Evolutionary conservation across 495 filamentous ascomycete genomes (phyloP), one percentile per base, ranked within the genome.

Genomic region (Cenococcum geophilum): DNA sequence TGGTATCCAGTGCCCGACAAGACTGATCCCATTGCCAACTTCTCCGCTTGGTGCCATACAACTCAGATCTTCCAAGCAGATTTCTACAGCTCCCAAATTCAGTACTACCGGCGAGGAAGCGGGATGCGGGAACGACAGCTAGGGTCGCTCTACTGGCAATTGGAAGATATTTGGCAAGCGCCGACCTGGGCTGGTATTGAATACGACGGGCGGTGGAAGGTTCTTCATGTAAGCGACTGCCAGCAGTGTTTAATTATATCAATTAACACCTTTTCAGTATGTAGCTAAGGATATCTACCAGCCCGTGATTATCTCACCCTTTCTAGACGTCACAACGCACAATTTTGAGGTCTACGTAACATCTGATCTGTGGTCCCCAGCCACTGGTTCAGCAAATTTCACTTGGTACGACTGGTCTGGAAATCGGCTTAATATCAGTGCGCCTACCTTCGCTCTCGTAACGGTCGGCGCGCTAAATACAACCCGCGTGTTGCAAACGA

Each of bases 41-140:
- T 89, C 71, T 83, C 80, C 22, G 82, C 85, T 16, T 89, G 86
- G 86, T 84, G 81, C 59, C 80, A 83, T 55, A 76, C 82, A 3
- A 88, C 85, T 0, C 84, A 88, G 64, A 72, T 86, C 20, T 88
- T 87, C 74, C 85, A 88, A 63, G 83, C 84, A 0, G 84, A 87
- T 62, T 79, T 82, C 66, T 87, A 87, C 72, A 81, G 78, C 48
- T 78, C 73, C 25, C 63, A 88, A 68, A 87, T 87, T 37, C 78
- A 82, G 49, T 86, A 82, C 74, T 87, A 88, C 66, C 83, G 85
- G 5, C 76, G 81, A 21, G 85, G 84, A 6, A 82, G 79, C 45
- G 83, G 83, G 0, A 69, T 77, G 67, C 82, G 80, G 0, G 77
- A 86, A 49, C 76, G 81, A 4, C 83, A 87, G 67, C 74, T 87